These are phyloP conservation scores for Arctium minus DNA, from an alignment of 129 eudicot species.

Conservation along the genomic window DNA sequence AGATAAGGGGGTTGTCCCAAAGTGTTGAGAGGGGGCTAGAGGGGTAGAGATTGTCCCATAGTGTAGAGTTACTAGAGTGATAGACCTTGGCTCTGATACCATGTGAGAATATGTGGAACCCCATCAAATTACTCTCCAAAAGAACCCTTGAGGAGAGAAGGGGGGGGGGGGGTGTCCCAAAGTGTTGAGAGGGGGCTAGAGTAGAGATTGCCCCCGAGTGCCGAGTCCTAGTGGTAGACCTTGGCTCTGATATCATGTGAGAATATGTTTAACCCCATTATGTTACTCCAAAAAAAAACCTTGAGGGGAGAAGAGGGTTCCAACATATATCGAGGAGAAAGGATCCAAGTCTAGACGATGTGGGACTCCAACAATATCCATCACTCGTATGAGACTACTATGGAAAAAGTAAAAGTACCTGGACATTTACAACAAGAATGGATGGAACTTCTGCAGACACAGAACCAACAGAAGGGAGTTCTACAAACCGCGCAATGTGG, in stretches of 20 bases:
- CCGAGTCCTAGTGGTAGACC: no score
- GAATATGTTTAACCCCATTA: background rate
- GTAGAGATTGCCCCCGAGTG: background rate
- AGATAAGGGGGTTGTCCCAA: background rate
- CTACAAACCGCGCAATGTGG: constrained; percentile 73
- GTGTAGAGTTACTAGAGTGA: no score
- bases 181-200: no score
- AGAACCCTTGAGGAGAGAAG: background rate
- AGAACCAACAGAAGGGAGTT: constrained; percentile 48
- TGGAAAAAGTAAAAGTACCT: constrained; percentile 37
- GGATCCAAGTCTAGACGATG: background rate
- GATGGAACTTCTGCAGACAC: constrained; percentile 56
- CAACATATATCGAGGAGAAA: background rate
- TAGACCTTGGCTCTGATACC: background rate
- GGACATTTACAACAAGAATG: constrained; percentile 79
- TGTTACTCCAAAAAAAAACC: background rate
- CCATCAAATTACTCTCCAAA: background rate
- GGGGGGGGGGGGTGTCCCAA: background rate
- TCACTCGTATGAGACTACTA: background rate
- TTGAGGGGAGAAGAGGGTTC: background rate
- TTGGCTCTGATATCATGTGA: background rate
- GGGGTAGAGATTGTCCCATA: background rate
- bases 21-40: background rate
- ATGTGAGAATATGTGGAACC: background rate
- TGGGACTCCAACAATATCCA: background rate